A percentile compares a stretch with the other conserved stretches of the same genome.
These are phyloP conservation scores for Pseudogymnoascus sp. DNA, from an alignment of 2,329 filamentous ascomycete genomes.

Conservation along the genomic window DNA sequence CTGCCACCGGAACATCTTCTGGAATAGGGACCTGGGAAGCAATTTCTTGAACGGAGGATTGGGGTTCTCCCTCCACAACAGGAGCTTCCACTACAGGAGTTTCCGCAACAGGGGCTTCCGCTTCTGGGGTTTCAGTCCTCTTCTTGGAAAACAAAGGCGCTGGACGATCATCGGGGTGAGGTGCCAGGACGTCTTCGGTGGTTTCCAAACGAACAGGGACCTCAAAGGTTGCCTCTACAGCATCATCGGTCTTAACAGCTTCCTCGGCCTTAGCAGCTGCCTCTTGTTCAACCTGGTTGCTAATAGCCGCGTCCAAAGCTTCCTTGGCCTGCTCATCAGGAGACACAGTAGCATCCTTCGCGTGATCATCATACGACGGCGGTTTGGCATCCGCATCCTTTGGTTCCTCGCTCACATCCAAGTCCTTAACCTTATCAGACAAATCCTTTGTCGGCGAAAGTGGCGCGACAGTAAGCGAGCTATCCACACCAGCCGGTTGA, in stretches of 20 bases:
- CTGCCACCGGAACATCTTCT: constrained; percentile 28
- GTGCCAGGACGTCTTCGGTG: constrained; percentile 33
- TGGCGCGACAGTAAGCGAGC: constrained; percentile 50
- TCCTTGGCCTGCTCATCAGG: constrained; percentile 17
- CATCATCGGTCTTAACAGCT: constrained; percentile 8
- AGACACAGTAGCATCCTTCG: constrained; percentile 7
- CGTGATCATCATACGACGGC: constrained; percentile 17
- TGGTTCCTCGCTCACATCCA: constrained; percentile 24
- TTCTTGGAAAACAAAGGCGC: constrained; percentile 55
- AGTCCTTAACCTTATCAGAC: constrained; percentile 24
- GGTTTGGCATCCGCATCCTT: constrained; percentile 24
- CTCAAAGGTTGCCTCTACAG: constrained; percentile 12
- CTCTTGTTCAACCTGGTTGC: constrained; percentile 11
- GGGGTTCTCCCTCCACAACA: not conserved
- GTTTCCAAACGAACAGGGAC: constrained; percentile 7
- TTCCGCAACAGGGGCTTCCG: not conserved
- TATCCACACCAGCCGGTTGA: constrained; percentile 48
- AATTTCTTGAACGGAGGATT: not conserved
- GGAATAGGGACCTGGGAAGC: constrained; percentile 1
- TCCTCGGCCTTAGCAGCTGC: constrained; percentile 13
- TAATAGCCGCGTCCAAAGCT: constrained; percentile 25
- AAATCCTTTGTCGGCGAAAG: constrained; percentile 47
- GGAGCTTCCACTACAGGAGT: not conserved
- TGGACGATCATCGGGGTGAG: constrained; percentile 62
- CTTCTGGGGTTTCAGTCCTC: constrained; percentile 24